phyloP scores from a whole-genome alignment of 2,329 filamentous ascomycete genomes.

The Arthroderma uncinatum region DNA sequence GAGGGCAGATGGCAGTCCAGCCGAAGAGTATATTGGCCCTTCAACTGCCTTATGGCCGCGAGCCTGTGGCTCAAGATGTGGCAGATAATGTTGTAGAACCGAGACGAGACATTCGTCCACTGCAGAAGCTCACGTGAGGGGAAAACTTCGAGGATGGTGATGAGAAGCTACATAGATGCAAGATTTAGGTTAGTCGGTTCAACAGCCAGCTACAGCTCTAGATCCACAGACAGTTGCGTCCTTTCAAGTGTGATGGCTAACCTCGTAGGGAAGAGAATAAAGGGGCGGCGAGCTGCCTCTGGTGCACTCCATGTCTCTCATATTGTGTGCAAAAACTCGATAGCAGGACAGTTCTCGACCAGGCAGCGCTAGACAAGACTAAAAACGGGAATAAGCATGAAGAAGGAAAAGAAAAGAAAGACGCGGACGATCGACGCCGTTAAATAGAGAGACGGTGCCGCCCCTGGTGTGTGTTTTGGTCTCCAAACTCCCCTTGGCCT shows the following conservation, averaged over 20 bases:
- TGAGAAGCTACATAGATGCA: neutral
- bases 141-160: neutral
- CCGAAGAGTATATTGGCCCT: neutral
- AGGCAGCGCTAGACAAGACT: neutral
- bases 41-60: neutral
- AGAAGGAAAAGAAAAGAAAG: neutral
- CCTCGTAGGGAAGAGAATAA: slow-evolving; percentile 1
- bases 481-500: neutral
- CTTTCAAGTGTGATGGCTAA: neutral
- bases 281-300: neutral
- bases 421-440: neutral
- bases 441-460: neutral
- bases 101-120: neutral
- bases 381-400: neutral
- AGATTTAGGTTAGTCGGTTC: neutral
- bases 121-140: neutral
- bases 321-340: neutral
- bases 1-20: slow-evolving; percentile 1
- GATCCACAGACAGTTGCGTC: neutral
- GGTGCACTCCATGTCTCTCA: neutral
- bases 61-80: neutral
- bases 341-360: neutral
- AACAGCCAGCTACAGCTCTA: neutral
- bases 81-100: slow-evolving; percentile 3
- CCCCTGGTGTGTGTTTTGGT: no score